Evolutionary conservation across 192 early-diverging fungal genomes (phyloP), one percentile per base, ranked within the genome.

Genomic region (Linnemannia hyalina): DNA sequence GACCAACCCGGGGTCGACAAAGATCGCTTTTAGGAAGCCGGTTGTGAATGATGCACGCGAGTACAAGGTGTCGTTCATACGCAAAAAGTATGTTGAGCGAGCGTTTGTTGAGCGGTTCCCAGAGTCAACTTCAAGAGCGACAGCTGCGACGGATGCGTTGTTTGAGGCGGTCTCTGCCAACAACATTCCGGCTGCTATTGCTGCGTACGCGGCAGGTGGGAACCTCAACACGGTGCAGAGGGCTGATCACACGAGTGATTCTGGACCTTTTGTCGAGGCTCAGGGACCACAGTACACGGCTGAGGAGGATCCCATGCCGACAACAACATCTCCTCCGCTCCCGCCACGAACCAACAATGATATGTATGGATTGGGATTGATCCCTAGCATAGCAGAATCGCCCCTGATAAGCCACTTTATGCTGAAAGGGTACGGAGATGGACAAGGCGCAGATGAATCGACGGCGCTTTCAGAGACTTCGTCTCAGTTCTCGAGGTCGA

Each of bases 31-130:
- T 76, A 76, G 71, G 11, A 90, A 91, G 57, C 92, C 92, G 13
- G 74, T 78, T n/a, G 74, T 83, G 32, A 88, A 77, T 13, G 91
- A 93, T 57, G 46, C 89, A 20, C 82, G 91, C n/a, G 90, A 92
- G 23, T 73, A 82, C 20, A 95, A 95, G 44, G 82, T 90, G 44
- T 78, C 85, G 20, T 95, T 91, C 73, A 92, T 94, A 63, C 84
- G 82, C 13, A 86, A 88, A 55, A 94, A 94, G 77, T 95, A 95
- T 63, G 88, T 92, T 1, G 88, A 89, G 38, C 70, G 88, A 1
- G 76, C 78, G 2, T 95, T 90, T 82, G 79, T 95, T 13, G 47
- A 63, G 38, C 74, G 63, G 54, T 57, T 35, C 35, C 54, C 20
- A 8, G 29, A 44, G 29, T 29, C 41, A 16, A 70, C 11, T n/a